Base-by-base conservation (phyloP, 176 grass and related monocot genomes). In the Poa annua region DNA sequence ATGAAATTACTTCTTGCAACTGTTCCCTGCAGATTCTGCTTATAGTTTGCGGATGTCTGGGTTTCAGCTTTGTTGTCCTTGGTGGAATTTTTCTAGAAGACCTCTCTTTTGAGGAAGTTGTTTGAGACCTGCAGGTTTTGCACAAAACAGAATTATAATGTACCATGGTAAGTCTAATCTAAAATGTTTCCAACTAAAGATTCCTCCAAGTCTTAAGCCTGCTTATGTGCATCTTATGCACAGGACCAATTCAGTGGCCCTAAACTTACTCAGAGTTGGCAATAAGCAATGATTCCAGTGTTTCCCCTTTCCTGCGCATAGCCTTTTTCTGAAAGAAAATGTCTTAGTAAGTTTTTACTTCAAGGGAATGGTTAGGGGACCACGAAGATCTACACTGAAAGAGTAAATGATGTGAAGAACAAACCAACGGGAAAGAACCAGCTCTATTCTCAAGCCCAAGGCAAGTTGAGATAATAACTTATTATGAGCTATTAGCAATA, bases 1-100 rank as follows among this genome's bases (percentile, higher is more conserved):
- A 95, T 87, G 77, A 88, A 88, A 96, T 86, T 71, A 99, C 74
- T 90, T 91, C 89, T 70, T 90, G 89, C 74, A 99, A 81, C 85
- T 84, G 79, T 65, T 87, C 83, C 68, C 63, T 89, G 71, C 80
- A 90, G 9, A 80, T 83, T 78, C 80, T 90, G 76, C 77, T 88
- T 54, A 66, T 72, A 77, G 53, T 89, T 85, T 85, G 83, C 14
- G 78, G 90, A 50, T 82, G 74, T 38, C 83, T 92, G 16, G 64
- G 49, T 87, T 92, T 99, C 85, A 99, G 91, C 71, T 91, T 93
- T 62, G 90, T 94, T 85, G 79, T 82, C 63, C 87, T 91, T 57
- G 85, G 83, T 82, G 89, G 85, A 85, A 80, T 49, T 86, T 95
- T 93, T 60, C 82, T 88, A 66, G 93, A 89, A 81, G 67, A 56